Conservation (phyloP, 2,329 filamentous ascomycete species). For the Penicillium sp. region DNA sequence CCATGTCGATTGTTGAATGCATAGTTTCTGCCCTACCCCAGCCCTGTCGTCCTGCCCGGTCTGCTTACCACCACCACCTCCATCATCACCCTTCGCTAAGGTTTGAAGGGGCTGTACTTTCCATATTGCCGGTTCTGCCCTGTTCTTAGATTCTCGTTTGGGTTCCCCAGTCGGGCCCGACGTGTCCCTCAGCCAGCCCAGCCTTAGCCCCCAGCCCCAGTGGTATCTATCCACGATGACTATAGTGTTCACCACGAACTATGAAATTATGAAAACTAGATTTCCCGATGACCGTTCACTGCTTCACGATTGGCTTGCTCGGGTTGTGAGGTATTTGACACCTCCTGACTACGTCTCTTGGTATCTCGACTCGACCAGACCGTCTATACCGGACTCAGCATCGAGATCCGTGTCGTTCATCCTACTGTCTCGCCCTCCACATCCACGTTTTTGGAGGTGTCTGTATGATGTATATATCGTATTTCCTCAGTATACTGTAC, state of each 20-base stretch:
- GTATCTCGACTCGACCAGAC: too few relatives aligned
- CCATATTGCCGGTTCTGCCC: background rate
- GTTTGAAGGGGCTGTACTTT: background rate
- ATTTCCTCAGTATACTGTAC: background rate
- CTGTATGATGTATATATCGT: too few relatives aligned
- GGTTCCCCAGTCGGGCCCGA: background rate
- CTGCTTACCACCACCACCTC: background rate
- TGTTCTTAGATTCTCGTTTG: background rate
- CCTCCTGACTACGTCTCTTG: too few relatives aligned
- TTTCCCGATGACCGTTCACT: too few relatives aligned
- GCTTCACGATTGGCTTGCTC: too few relatives aligned
- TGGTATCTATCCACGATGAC: background rate
- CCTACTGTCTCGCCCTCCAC: too few relatives aligned
- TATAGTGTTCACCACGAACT: too few relatives aligned
- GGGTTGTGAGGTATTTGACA: too few relatives aligned
- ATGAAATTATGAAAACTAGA: too few relatives aligned
- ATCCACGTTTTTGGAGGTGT: too few relatives aligned
- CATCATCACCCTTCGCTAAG: background rate
- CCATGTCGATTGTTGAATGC: background rate
- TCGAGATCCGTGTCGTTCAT: too few relatives aligned
- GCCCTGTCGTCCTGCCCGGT: background rate
- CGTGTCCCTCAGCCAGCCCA: constrained; percentile 7
- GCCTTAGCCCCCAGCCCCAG: background rate
- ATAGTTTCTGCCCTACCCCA: background rate
- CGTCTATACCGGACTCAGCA: too few relatives aligned